phyloP scores from a whole-genome alignment of 208 protist genomes.

The Wallacemonas rigidus region DNA sequence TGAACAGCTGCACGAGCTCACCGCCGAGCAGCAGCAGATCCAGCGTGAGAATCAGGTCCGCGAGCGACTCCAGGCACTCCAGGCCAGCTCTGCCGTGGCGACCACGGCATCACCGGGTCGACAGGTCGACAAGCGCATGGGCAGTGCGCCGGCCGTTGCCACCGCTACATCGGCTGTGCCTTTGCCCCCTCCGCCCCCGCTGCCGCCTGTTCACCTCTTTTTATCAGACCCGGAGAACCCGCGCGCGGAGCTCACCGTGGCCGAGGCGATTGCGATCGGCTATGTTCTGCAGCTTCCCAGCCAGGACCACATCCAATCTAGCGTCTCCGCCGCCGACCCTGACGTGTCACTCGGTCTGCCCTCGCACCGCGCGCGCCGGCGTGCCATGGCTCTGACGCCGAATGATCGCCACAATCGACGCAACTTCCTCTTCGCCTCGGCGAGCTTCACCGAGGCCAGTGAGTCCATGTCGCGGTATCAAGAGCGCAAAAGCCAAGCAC shows the following conservation, averaged over 20 bases:
- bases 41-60: constrained; percentile 36
- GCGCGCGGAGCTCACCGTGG: constrained; percentile 61
- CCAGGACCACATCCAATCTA: constrained; percentile 69
- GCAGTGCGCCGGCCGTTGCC: neutral
- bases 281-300: constrained; percentile 81
- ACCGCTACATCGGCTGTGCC: no score
- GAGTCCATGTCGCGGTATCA: constrained; percentile 39
- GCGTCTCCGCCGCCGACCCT: constrained; percentile 77
- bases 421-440: constrained; percentile 83
- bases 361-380: constrained; percentile 59
- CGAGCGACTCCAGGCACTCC: constrained; percentile 19
- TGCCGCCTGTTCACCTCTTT: constrained; percentile 78
- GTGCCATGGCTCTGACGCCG: constrained; percentile 71
- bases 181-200: neutral
- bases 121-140: neutral
- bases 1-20: constrained; percentile 41
- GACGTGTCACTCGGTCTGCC: constrained; percentile 78
- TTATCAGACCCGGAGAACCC: constrained; percentile 52
- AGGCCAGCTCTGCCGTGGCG: neutral
- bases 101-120: neutral
- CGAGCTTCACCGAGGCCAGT: constrained; percentile 47
- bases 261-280: constrained; percentile 72
- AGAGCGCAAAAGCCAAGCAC: constrained; percentile 22
- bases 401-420: constrained; percentile 73
- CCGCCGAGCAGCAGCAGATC: constrained; percentile 31